Base-by-base conservation (phyloP, 73 alveolate genomes). In the Stentor coeruleus region DNA sequence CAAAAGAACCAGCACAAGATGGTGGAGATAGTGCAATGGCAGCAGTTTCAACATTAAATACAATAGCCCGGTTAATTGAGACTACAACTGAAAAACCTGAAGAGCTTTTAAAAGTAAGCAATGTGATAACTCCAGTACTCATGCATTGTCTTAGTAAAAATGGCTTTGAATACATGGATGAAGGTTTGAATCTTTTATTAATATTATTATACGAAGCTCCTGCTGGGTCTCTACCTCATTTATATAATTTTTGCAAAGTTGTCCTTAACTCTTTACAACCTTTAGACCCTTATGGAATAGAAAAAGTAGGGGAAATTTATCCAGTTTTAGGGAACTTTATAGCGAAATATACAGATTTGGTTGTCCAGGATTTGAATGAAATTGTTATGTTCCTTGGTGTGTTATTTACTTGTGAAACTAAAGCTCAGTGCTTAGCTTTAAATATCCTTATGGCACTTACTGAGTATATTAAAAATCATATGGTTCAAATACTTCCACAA, bases 41-140 rank as follows among this genome's bases (percentile, higher is more conserved):
- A 0, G 96, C 98, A 3, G 91, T 86, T 30, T 96, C 96, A 26
- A 91, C 96, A 77, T 83, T 94, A 35, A 87, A 86, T 38, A 93
- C 98, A n/a, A 91, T 94, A 41, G 87, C 90, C 40, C 82, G 94
- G 59, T 87, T 94, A 37, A 84, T 94, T 28, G 91, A 85, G 42
- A 84, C 97, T 30, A 73, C 74, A 37, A 60, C 79, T 38, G 84
- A 88, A 55, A 88, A 39, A 1, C 79, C 81, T 1, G 82, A 82
- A 3, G 81, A 38, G 3, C 30, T 80, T 82, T 20, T 88, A 35
- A 90, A 91, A 82, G 76, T 39, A 31, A 66, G 38, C 20, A 15
- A 58, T 81, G 40, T 79, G 89, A 60, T 83, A 83, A 60, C 89
- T 89, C 82, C 91, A 84, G 38, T 59, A 91, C 33, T 59, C 91